A percentile compares a stretch with the other conserved stretches of the same genome.
phyloP scores from a whole-genome alignment of 805 yeast species.

The Saturnispora gosingensis region DNA sequence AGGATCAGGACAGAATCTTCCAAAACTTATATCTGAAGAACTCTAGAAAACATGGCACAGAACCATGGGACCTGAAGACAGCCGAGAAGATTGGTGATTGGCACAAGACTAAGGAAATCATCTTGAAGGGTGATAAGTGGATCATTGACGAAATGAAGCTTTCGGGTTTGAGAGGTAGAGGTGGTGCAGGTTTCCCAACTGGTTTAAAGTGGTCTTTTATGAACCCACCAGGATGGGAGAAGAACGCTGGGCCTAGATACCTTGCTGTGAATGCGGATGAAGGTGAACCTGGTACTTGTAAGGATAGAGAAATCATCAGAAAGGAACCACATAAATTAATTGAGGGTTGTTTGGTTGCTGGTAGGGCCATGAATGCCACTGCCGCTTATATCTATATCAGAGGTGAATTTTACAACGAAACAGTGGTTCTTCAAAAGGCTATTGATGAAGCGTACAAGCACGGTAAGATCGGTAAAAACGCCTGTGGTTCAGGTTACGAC shows the following conservation, averaged over 20 bases:
- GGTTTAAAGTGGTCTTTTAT: slow-evolving; percentile 89
- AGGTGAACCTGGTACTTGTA: slow-evolving; percentile 93
- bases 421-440: slow-evolving; percentile 63
- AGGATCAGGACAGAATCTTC: slow-evolving; percentile 78
- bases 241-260: slow-evolving; percentile 80
- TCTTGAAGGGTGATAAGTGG: slow-evolving; percentile 81
- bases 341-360: slow-evolving; percentile 86
- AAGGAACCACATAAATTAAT: slow-evolving; percentile 88
- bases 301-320: slow-evolving; percentile 84
- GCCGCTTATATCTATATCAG: slow-evolving; percentile 88
- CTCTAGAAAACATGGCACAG: slow-evolving; percentile 53
- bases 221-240: slow-evolving; percentile 96
- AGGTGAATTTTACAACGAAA: slow-evolving; percentile 84
- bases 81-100: slow-evolving; percentile 82
- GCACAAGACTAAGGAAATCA: slow-evolving; percentile 82
- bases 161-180: slow-evolving; percentile 83
- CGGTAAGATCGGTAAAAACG: slow-evolving; percentile 73
- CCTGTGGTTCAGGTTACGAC: slow-evolving; percentile 80
- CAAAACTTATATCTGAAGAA: slow-evolving; percentile 57
- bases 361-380: slow-evolving; percentile 87
- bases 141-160: slow-evolving; percentile 79
- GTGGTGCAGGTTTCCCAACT: slow-evolving; percentile 91
- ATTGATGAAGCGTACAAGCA: slow-evolving; percentile 81
- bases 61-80: slow-evolving; percentile 48
- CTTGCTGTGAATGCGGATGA: slow-evolving; percentile 89